These are phyloP conservation scores for Pseudomassariella vexata DNA, from an alignment of 2,329 filamentous ascomycete species.

Conservation along the genomic window DNA sequence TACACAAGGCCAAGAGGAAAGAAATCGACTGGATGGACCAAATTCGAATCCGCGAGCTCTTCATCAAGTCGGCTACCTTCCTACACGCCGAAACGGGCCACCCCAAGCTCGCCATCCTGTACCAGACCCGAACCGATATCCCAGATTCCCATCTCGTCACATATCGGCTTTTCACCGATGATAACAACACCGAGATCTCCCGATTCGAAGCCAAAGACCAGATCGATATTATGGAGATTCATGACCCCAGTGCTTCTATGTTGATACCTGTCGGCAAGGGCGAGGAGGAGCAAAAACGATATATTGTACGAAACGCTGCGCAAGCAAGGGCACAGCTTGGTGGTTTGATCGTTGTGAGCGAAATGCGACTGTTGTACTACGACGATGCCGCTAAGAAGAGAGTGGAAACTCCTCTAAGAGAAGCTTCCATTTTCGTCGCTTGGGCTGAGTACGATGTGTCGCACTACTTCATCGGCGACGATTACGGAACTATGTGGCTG, in stretches of 20 bases:
- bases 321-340: slow-evolving; percentile 54
- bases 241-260: slow-evolving; percentile 51
- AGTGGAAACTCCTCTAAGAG: slow-evolving; percentile 58
- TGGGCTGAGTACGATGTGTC: slow-evolving; percentile 82
- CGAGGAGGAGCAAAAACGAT: slow-evolving; percentile 52
- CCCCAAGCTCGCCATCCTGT: slow-evolving; percentile 52
- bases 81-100: slow-evolving; percentile 53
- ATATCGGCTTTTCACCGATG: slow-evolving; percentile 53
- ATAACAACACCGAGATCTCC: slow-evolving; percentile 47
- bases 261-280: slow-evolving; percentile 56
- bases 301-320: slow-evolving; percentile 51
- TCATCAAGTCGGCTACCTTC: slow-evolving; percentile 53
- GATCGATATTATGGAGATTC: slow-evolving; percentile 47
- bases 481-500: slow-evolving; percentile 82
- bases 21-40: slow-evolving; percentile 46
- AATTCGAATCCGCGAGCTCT: slow-evolving; percentile 52
- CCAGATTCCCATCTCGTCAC: slow-evolving; percentile 51
- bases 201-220: slow-evolving; percentile 51
- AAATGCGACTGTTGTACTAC: slow-evolving; percentile 79
- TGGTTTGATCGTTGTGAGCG: slow-evolving; percentile 69
- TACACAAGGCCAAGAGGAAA: slow-evolving; percentile 36
- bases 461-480: slow-evolving; percentile 83
- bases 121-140: slow-evolving; percentile 46
- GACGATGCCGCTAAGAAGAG: slow-evolving; percentile 68
- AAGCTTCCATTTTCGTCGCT: slow-evolving; percentile 82